phyloP scores from a whole-genome alignment of 352 stramenopile species.

The Phytopythium vexans region DNA sequence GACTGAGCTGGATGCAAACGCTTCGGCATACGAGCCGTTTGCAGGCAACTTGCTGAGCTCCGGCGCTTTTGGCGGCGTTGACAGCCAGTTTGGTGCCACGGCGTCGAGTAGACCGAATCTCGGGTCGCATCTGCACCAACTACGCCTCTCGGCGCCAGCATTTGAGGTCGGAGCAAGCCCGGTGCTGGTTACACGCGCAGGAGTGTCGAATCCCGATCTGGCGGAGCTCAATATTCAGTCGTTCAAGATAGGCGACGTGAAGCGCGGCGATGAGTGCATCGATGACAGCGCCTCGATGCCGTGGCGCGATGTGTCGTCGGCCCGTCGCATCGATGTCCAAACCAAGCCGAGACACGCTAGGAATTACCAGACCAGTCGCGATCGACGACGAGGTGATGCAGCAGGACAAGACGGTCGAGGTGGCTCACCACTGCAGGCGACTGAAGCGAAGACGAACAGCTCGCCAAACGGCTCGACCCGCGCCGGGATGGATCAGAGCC shows the following conservation, averaged over 20 bases:
- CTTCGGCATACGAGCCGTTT: too few relatives aligned
- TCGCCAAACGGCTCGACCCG: too few relatives aligned
- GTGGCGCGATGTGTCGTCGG: slow-evolving; percentile 4
- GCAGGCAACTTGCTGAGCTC: too few relatives aligned
- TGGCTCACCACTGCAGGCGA: too few relatives aligned
- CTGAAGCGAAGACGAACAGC: too few relatives aligned
- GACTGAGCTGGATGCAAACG: too few relatives aligned
- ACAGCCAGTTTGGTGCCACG: slow-evolving; percentile 13
- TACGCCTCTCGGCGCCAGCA: slow-evolving; percentile 20
- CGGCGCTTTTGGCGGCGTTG: slow-evolving; percentile 11
- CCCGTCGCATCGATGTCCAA: slow-evolving; percentile 4
- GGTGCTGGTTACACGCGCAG: neutral
- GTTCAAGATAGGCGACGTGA: slow-evolving; percentile 41
- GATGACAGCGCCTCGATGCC: neutral
- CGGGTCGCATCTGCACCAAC: slow-evolving; percentile 14
- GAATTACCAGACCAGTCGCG: neutral
- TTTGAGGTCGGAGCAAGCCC: slow-evolving; percentile 11
- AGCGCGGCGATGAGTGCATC: neutral
- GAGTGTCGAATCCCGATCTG: slow-evolving; percentile 44
- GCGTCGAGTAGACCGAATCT: slow-evolving; percentile 13
- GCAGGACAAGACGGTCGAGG: too few relatives aligned
- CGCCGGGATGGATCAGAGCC: neutral
- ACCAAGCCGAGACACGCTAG: neutral
- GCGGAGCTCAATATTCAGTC: slow-evolving; percentile 73
- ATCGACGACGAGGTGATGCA: neutral